These are phyloP conservation scores for Hymenotorrendiella dingleyae DNA, from an alignment of 2,329 filamentous ascomycete genomes.

Conservation along the genomic window DNA sequence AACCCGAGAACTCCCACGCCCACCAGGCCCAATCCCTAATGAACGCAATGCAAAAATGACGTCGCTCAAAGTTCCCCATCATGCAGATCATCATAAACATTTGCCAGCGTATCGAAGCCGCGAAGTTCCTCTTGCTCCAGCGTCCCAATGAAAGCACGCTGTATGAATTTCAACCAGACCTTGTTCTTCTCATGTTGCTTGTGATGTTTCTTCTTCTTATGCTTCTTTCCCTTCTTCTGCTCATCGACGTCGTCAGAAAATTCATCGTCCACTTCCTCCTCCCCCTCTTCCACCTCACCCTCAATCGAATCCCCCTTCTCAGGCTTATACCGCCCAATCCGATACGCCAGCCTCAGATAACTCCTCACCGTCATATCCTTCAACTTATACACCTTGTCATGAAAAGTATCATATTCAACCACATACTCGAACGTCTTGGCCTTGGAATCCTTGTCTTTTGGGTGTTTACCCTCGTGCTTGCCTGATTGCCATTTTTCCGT, in stretches of 20 bases:
- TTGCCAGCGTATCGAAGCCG: constrained; percentile 10
- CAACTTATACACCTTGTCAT: constrained; percentile 68
- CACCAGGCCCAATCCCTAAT: too few species aligned
- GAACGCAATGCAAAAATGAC: neutral
- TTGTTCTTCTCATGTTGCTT: constrained; percentile 55
- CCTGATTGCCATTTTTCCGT: constrained; percentile 54
- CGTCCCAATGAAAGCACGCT: constrained; percentile 74
- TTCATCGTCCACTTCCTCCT: constrained; percentile 25
- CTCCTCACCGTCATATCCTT: constrained; percentile 80
- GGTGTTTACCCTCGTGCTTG: constrained; percentile 55
- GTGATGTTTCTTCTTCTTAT: constrained; percentile 43
- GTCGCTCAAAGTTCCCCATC: constrained; percentile 8
- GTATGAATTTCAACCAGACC: constrained; percentile 72
- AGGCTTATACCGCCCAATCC: constrained; percentile 57
- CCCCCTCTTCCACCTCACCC: constrained; percentile 24
- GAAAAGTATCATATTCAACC: constrained; percentile 79
- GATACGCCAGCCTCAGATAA: constrained; percentile 71
- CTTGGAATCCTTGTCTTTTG: constrained; percentile 45
- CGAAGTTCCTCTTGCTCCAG: constrained; percentile 59
- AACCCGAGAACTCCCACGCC: too few species aligned
- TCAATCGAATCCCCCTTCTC: constrained; percentile 28
- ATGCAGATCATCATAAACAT: constrained; percentile 2
- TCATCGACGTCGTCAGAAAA: constrained; percentile 21
- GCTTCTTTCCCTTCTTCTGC: constrained; percentile 21
- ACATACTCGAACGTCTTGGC: constrained; percentile 66